Conservation (phyloP, 768 basidiomycete species). For the Naganishia kalamii region DNA sequence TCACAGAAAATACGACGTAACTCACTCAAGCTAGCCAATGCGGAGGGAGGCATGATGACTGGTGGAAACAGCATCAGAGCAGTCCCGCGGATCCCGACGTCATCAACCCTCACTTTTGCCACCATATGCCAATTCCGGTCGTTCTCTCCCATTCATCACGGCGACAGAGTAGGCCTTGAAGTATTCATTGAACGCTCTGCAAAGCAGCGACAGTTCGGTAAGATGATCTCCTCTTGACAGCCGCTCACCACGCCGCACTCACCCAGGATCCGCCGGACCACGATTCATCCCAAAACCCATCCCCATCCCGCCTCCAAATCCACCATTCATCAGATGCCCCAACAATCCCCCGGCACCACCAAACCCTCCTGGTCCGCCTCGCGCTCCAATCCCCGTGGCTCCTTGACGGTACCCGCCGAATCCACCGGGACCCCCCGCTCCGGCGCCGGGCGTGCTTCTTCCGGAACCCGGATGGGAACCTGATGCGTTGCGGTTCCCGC, state of each 20-base stretch:
- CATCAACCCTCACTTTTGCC: conserved; percentile 73
- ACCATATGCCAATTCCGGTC: conserved; percentile 89
- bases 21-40: conserved; percentile 71
- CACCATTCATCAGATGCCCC: conserved; percentile 37
- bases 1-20: not conserved
- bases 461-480: conserved; percentile 1
- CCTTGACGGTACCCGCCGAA: conserved; percentile 18
- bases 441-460: not conserved
- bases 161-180: conserved; percentile 91
- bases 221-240: not conserved
- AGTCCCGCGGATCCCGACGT: not conserved
- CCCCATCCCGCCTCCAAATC: conserved; percentile 17
- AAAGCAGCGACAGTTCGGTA: not conserved
- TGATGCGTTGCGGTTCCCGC: conserved; percentile 4
- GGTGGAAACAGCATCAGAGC: not conserved
- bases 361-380: conserved; percentile 6
- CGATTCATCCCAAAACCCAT: conserved; percentile 26
- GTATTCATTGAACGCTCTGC: conserved; percentile 78
- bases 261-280: conserved; percentile 10
- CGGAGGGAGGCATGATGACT: conserved; percentile 98
- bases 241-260: conserved; percentile 19
- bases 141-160: conserved; percentile 77
- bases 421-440: not conserved
- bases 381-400: conserved; percentile 16
- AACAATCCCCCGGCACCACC: conserved; percentile 34